These are phyloP conservation scores for Marsdenia floribunda DNA, from an alignment of 257 asterid genomes.

Conservation along the genomic window DNA sequence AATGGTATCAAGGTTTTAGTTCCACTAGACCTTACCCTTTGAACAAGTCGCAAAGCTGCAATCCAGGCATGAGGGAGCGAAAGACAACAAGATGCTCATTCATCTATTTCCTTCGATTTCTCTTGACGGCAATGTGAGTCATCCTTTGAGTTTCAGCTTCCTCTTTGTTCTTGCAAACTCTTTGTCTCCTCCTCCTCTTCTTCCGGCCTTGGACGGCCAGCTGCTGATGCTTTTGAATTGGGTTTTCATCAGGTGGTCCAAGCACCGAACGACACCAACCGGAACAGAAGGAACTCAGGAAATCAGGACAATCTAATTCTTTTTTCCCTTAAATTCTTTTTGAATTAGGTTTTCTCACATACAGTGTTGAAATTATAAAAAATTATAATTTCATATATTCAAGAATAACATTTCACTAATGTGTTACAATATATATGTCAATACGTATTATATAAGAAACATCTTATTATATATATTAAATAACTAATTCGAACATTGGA, in stretches of 20 bases:
- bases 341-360: no score
- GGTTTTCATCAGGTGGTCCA: slow-evolving; percentile 1
- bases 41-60: slow-evolving; percentile 85
- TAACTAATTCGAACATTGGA: no score
- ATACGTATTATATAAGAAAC: no score
- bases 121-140: slow-evolving; percentile 97
- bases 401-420: no score
- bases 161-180: slow-evolving; percentile 72
- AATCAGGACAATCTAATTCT: no score
- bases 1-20: slow-evolving; percentile 5
- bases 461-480: no score
- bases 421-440: no score
- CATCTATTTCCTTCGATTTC: slow-evolving; percentile 90
- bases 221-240: slow-evolving; percentile 15
- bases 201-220: slow-evolving; percentile 43
- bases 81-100: slow-evolving; percentile 84
- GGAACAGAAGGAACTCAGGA: no score
- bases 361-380: no score
- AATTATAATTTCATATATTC: no score
- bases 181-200: slow-evolving; percentile 71
- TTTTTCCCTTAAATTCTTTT: no score
- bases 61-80: slow-evolving; percentile 94
- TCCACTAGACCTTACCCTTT: slow-evolving; percentile 52
- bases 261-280: no score
- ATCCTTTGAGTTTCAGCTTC: slow-evolving; percentile 92